Base-by-base conservation (phyloP, 805 yeast genomes). In the Isabelozyma rhagii region DNA sequence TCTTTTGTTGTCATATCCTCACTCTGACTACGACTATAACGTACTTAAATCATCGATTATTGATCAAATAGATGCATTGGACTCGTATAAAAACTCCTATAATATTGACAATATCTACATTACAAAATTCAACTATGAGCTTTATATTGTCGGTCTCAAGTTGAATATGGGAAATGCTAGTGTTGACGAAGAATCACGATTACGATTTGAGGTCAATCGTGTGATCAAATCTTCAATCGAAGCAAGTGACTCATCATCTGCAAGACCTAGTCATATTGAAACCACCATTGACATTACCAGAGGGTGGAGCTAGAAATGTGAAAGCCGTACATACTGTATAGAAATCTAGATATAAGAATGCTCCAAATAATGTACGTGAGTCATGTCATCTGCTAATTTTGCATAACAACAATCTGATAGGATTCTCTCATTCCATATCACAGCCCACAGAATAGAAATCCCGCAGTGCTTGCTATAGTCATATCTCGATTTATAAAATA, bases 101-200 rank as follows among this genome's bases (percentile, higher is more conserved):
- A 60, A 61, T 6, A 60, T 87, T 13, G 72, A 77, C 11, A 72
- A 62, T 57, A 71, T 87, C 8, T 69, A 80, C 46, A 68, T 87
- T 6, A 76, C 87, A 3, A 82, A 85, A 55, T 84, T 85, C 39
- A 87, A 84, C 60, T 81, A 82, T 60, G 78, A 77, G 51, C 67
- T 85, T 4, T 82, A 76, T 55, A 74, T 87, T 21, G 80, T 84
- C 2, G 77, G 89, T 3, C 53, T 85, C 14, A 76, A 71, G 48
- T 55, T 87, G 3, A 65, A 63, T 17, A 82, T 87, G 86, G 65
- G 69, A 44, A 92, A 92, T n/a, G 87, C 85, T 1, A 80, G 87
- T 4, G 81, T 81, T 53, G 89, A 85, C 48, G 91, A 86, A 43
- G 93, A 87, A 61, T 64, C 81, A 1, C 67, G 73, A 31, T 59